These are phyloP conservation scores for Podaxis pistillaris DNA, from an alignment of 768 basidiomycete species.

Conservation along the genomic window DNA sequence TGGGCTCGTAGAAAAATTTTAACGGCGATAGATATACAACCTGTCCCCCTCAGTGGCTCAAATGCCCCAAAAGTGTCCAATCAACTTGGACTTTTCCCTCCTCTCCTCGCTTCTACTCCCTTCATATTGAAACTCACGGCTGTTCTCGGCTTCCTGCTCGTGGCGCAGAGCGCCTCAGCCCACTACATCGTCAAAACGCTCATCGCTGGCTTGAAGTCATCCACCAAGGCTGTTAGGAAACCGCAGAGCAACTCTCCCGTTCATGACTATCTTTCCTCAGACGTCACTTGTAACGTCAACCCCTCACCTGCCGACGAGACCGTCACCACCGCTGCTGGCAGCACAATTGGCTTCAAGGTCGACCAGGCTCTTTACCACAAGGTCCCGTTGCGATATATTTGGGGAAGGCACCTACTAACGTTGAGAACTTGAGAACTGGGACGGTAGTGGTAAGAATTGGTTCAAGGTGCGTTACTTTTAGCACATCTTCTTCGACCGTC, in stretches of 20 bases:
- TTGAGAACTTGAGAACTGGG: not conserved
- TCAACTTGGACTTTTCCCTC: not conserved
- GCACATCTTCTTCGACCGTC: not conserved
- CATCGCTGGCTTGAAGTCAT: not conserved
- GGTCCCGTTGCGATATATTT: not conserved
- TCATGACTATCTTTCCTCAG: not conserved
- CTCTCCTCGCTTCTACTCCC: no score
- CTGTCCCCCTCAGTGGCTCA: not conserved
- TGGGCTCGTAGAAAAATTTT: no score
- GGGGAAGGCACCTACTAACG: not conserved
- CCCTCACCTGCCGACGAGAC: not conserved
- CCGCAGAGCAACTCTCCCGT: not conserved
- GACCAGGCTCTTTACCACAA: not conserved
- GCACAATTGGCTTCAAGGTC: not conserved
- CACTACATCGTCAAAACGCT: not conserved
- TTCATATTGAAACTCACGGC: no score
- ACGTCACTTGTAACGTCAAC: not conserved
- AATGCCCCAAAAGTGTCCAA: not conserved
- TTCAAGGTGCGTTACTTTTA: not conserved
- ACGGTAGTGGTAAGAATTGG: not conserved
- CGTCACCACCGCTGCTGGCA: not conserved
- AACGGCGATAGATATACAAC: no score
- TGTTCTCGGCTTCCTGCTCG: not conserved
- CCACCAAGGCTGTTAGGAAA: not conserved
- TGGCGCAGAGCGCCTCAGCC: not conserved